Conservation (phyloP, 176 grass and related monocot genomes). For the Oryza officinalis region DNA sequence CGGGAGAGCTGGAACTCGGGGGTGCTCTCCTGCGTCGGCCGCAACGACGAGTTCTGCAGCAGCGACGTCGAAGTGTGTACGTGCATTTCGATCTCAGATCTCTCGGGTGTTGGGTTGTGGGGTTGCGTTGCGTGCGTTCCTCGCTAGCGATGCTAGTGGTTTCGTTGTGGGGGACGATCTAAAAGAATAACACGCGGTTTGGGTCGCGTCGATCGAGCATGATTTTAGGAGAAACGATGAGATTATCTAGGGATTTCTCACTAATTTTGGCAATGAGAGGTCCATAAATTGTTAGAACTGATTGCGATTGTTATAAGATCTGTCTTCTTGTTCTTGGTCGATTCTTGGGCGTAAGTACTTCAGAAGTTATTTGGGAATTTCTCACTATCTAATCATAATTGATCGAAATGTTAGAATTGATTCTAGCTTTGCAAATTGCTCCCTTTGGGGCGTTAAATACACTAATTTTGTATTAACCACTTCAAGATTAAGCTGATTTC, state of each 20-base stretch:
- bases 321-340: not conserved
- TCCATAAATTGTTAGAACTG: not conserved
- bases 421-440: conserved; percentile 10
- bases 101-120: not conserved
- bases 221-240: not conserved
- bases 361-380: not conserved
- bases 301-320: not conserved
- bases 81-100: conserved; percentile 26
- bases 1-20: conserved; percentile 77
- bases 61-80: conserved; percentile 98
- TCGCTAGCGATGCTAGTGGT: not conserved
- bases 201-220: not conserved
- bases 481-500: not conserved
- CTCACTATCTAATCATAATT: not conserved
- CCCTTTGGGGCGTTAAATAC: not conserved
- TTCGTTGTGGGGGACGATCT: conserved; percentile 1
- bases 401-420: not conserved
- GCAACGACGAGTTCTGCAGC: conserved; percentile 89
- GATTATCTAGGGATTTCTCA: not conserved
- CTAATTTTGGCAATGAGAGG: not conserved
- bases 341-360: not conserved
- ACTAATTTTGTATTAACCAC: not conserved
- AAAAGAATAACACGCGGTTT: not conserved
- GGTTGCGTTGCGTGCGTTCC: not conserved
- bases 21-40: conserved; percentile 74